Evolutionary conservation across 441 rosid species (phyloP), one percentile per base, ranked within the genome.

Genomic region (Aleurites moluccanus): DNA sequence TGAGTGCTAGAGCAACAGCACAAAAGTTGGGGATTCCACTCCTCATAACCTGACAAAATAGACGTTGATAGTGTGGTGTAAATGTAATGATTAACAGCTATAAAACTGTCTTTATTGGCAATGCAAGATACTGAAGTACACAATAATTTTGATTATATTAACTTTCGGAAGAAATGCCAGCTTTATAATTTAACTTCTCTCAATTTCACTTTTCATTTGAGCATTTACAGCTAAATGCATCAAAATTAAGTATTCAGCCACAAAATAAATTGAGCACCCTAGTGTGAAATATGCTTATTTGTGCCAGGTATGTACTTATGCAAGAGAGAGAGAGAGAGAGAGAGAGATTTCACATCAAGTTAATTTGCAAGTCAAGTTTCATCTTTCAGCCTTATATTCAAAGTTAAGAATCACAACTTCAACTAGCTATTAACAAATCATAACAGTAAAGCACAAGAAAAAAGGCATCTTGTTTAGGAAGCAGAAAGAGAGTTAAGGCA

Each of bases 21-120:
- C 93, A 91, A 75, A 90, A 93, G 88, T 93, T 93, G 5, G 98
- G 98, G 66, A 93, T 78, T 69, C 97, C 97, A 80, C 98, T 93
- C 82, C 91, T 88, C 79, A 88, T 87, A 73, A 93, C 99, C 99
- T 95, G 82, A 53, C 68, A 79, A 75, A 68, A 69, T 49, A 40
- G 30, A 64, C 21, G 25, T 21, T 53, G 61, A 81, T 49, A 76
- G 47, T 73, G n/a, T 66, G 55, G 57, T 59, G 75, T 59, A 49
- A 70, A 28, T 28, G 20, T 35, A 35, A 18, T 30, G 28, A 30
- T 38, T 45, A 71, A 50, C 13, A 66, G 40, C 75, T 35, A 78
- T 4, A 69, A 49, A 79, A 60, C 56, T 13, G 15, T 40, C 5
- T 14, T 14, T 44, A 38, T 45, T 47, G 66, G 28, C 56, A 27